These are phyloP conservation scores for Phyllachora maydis DNA, from an alignment of 2,329 filamentous ascomycete species.

Conservation along the genomic window DNA sequence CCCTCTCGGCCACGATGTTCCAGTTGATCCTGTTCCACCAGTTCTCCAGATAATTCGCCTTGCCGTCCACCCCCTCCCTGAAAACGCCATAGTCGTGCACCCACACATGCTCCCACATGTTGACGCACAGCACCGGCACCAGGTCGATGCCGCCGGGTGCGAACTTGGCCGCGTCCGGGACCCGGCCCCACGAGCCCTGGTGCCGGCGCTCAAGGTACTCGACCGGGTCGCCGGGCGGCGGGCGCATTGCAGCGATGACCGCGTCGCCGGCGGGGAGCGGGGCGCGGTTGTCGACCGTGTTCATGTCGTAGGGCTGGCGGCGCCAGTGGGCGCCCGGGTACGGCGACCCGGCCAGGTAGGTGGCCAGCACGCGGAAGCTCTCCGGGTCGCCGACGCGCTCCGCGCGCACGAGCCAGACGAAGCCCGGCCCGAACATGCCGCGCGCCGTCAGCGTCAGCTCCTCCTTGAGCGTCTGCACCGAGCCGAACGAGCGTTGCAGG, in stretches of 20 bases:
- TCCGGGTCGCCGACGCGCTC: slow-evolving; percentile 10
- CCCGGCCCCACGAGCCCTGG: slow-evolving; percentile 1
- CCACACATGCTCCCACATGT: slow-evolving; percentile 93
- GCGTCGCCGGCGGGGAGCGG: slow-evolving; percentile 11
- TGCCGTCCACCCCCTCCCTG: slow-evolving; percentile 41
- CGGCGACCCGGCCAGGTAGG: slow-evolving; percentile 81
- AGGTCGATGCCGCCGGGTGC: slow-evolving; percentile 49
- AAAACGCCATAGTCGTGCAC: slow-evolving; percentile 56
- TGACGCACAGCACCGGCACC: slow-evolving; percentile 69
- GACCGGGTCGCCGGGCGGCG: too few species aligned
- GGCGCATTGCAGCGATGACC: too few species aligned
- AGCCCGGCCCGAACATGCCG: slow-evolving; percentile 91
- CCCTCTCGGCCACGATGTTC: slow-evolving; percentile 39
- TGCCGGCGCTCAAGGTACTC: slow-evolving; percentile 8
- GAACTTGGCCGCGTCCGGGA: slow-evolving; percentile 11
- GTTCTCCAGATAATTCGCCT: slow-evolving; percentile 49
- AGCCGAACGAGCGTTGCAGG: slow-evolving; percentile 57
- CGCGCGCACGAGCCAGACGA: slow-evolving; percentile 74
- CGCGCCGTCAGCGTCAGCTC: slow-evolving; percentile 66
- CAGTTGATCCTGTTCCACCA: slow-evolving; percentile 90
- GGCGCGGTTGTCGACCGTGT: slow-evolving; percentile 26
- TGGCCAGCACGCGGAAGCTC: slow-evolving; percentile 52
- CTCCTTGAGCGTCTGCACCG: slow-evolving; percentile 58
- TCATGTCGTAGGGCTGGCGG: slow-evolving; percentile 47
- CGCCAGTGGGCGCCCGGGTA: slow-evolving; percentile 74